Base-by-base conservation (phyloP, 495 filamentous ascomycete genomes). In the Penicillium tannophilum region DNA sequence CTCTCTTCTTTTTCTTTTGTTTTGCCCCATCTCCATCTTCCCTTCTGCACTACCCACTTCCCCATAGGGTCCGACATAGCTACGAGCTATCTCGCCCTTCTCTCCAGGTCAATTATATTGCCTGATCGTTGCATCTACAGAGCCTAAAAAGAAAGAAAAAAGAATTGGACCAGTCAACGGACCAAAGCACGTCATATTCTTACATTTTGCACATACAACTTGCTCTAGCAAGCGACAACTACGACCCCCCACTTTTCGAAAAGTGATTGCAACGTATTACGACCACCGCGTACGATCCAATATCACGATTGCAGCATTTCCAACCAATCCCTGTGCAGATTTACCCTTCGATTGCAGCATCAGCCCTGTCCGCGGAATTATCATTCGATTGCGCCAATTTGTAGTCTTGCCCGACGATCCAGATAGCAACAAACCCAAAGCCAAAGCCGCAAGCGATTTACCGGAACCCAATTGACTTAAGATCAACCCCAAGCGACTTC, bases 401-500 rank as follows among this genome's bases (percentile, higher is more conserved):
- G 33, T 19, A 39, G 24, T 31, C n/a, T n/a, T 28, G 20, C 23
- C 33, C 31, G n/a, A 36, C 28, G 28, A 28, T 28, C 28, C 51
- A 41, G 20, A 53, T 53, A 58, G 59, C 61, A 59, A 59, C 62
- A 60, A 54, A 45, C 28, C 58, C 52, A 59, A 62, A 54, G 36
- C 41, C 52, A 46, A 23, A 23, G 46, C 35, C 52, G 52, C 23
- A 46, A 10, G 20, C 20, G 24, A 20, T 30, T 24, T 35, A 20
- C 12, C 24, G 2, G n/a, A 19, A 41, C n/a, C 41, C 30, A 8
- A 36, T 60, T 46, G 46, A 2, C 23, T 26, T 53, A 42, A 48
- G 36, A 49, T 28, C 16, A n/a, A 1, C 50, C 66, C 58, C 62
- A 65, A 62, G 69, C 71, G 68, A 58, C 69, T 66, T 58, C 4